Base-by-base conservation (phyloP, 768 basidiomycete genomes). In the Tulasnella sp. region DNA sequence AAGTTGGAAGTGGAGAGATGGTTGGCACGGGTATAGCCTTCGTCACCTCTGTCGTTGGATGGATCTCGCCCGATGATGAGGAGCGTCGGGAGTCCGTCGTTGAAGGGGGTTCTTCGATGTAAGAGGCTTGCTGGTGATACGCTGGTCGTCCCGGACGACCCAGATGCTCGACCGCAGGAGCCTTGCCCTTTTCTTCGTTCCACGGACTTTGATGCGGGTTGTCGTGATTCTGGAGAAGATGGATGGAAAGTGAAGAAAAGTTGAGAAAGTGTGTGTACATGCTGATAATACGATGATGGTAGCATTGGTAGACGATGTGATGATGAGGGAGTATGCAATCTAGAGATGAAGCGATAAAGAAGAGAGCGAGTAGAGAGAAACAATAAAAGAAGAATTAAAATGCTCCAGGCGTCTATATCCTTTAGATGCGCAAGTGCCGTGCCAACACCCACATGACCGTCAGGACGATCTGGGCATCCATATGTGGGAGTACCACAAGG, bases 381-480 rank as follows among this genome's bases (percentile, higher is more conserved):
- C 3, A 41, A 41, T n/a, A 42, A 34, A 12, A 53, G 19, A 4
- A 22, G 27, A 15, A 21, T 9, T 31, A 24, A 19, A 21, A 25
- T 8, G 41, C 38, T 51, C 38, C 10, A 49, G 22, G 48, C 15
- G 48, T 49, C 24, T 49, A 2, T 30, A 29, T 29, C 46, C 46
- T 34, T 59, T 46, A 59, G 42, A 59, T 49, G 29, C 34, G n/a
- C n/a, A n/a, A n/a, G n/a, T n/a, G 49, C 49, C 46, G 31, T 29
- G 46, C 46, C 27, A 59, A 34, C 17, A 48, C 38, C 48, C 49
- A 59, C 25, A 51, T 46, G 57, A 22, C n/a, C 27, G 57, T 46
- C 46, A 59, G 21, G 57, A 49, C 48, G 46, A 59, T 30, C 46
- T 59, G 57, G 9, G 22, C 57, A 22, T 31, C 11, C 31, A 50